These are phyloP conservation scores for Boletus hoseneyae DNA, from an alignment of 1,284 basidiomycete genomes.

Conservation along the genomic window DNA sequence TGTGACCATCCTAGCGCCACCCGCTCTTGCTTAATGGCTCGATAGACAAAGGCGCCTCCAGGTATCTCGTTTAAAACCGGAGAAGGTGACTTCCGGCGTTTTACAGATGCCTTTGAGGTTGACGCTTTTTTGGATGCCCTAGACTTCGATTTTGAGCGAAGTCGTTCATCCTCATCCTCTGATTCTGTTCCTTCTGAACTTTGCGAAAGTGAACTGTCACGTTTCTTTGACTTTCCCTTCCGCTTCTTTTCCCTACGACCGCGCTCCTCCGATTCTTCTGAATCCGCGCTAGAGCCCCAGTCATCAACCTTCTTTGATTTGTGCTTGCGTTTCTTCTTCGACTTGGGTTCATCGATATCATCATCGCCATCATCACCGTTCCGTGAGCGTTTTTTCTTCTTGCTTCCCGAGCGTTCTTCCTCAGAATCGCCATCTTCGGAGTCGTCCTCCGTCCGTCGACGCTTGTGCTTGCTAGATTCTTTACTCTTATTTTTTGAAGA, in stretches of 20 bases:
- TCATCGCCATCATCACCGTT: slow-evolving; percentile 19
- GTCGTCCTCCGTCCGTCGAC: slow-evolving; percentile 17
- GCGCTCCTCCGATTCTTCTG: slow-evolving; percentile 13
- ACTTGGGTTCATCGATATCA: slow-evolving; percentile 13
- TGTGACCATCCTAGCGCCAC: slow-evolving; percentile 46
- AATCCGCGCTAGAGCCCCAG: slow-evolving; percentile 8
- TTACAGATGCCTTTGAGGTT: slow-evolving; percentile 14
- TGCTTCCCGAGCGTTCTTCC: slow-evolving; percentile 18
- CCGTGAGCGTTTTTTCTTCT: slow-evolving; percentile 20
- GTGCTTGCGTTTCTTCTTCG: slow-evolving; percentile 30
- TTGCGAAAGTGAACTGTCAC: slow-evolving; percentile 12
- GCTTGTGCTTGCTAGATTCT: slow-evolving; percentile 23
- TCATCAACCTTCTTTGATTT: slow-evolving; percentile 17
- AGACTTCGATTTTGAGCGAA: slow-evolving; percentile 22
- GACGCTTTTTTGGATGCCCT: slow-evolving; percentile 22
- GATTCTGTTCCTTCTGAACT: slow-evolving; percentile 12
- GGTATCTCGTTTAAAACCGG: slow-evolving; percentile 19
- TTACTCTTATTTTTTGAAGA: slow-evolving; percentile 25
- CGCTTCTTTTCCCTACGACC: slow-evolving; percentile 18
- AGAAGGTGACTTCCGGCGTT: slow-evolving; percentile 21
- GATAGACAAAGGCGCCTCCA: slow-evolving; percentile 39
- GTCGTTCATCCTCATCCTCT: slow-evolving; percentile 17
- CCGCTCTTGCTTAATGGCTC: slow-evolving; percentile 44
- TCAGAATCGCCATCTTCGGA: slow-evolving; percentile 23
- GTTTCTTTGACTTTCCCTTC: slow-evolving; percentile 31